These are phyloP conservation scores for Chiua sp. DNA, from an alignment of 1,284 basidiomycete species.

Conservation along the genomic window DNA sequence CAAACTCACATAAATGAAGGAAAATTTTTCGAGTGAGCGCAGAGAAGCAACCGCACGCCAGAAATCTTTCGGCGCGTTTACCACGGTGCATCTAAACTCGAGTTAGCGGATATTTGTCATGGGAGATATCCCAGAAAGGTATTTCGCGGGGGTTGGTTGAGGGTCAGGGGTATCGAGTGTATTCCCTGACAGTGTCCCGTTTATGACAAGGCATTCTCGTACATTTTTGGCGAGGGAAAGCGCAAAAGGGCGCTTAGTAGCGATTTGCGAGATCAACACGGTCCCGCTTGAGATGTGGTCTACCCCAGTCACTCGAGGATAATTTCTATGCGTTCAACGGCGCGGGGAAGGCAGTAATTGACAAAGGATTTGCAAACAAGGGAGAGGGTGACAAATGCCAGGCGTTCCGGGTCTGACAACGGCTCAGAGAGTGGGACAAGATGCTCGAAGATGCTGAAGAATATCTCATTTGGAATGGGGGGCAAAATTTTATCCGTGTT, in stretches of 20 bases:
- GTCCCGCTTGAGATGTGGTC: not conserved
- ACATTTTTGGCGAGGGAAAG: conserved; percentile 22
- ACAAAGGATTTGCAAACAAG: conserved; percentile 51
- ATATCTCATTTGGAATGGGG: no score
- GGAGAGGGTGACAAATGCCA: conserved; percentile 29
- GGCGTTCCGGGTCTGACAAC: conserved; percentile 11
- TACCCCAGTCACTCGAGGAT: conserved; percentile 3
- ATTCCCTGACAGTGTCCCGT: not conserved
- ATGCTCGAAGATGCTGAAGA: no score
- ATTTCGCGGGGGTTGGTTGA: no score
- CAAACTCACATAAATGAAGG: no score
- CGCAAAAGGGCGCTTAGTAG: conserved; percentile 15
- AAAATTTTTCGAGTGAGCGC: no score
- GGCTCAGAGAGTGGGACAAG: not conserved
- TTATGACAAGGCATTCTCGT: not conserved
- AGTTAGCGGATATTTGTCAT: not conserved
- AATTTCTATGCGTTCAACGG: conserved; percentile 41
- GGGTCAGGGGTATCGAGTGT: no score
- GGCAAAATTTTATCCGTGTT: no score
- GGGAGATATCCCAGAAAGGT: no score
- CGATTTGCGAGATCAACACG: conserved; percentile 15
- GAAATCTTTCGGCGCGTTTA: no score
- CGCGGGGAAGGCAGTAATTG: conserved; percentile 39
- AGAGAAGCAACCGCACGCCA: no score
- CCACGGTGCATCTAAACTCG: not conserved